These are phyloP conservation scores for Phytopythium delawarense DNA, from an alignment of 352 stramenopile genomes.

Conservation along the genomic window DNA sequence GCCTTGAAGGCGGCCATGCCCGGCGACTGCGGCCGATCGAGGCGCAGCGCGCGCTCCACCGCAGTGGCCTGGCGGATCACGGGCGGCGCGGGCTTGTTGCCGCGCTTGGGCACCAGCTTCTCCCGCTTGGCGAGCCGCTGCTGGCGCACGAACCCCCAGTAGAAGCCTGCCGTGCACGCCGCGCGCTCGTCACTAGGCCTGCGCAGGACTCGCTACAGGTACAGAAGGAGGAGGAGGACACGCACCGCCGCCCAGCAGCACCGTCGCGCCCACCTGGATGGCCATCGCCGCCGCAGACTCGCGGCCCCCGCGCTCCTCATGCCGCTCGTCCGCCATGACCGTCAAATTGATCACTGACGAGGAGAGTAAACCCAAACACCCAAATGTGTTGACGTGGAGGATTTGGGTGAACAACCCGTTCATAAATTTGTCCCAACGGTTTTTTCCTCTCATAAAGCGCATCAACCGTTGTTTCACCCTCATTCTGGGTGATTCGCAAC, in stretches of 20 bases:
- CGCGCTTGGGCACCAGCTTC: constrained; percentile 17
- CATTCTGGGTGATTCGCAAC: too few relatives aligned
- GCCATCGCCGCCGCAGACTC: constrained; percentile 14
- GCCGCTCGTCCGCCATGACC: neutral
- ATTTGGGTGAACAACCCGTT: too few relatives aligned
- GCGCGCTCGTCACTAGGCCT: neutral
- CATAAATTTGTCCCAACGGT: too few relatives aligned
- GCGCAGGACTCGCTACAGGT: neutral
- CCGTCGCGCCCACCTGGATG: constrained; percentile 31
- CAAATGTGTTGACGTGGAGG: too few relatives aligned
- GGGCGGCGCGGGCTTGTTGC: constrained; percentile 15
- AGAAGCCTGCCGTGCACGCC: constrained; percentile 35
- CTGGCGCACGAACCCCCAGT: constrained; percentile 50
- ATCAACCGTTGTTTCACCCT: too few relatives aligned
- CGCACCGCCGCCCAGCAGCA: constrained; percentile 42
- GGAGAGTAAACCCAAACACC: too few relatives aligned
- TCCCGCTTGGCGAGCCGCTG: constrained; percentile 33
- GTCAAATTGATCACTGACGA: neutral
- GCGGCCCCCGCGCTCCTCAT: constrained; percentile 9
- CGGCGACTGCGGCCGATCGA: constrained; percentile 33
- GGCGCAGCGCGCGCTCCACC: constrained; percentile 34
- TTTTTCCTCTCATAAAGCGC: too few relatives aligned
- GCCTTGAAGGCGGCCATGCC: constrained; percentile 35
- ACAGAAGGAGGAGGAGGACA: neutral
- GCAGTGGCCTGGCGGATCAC: constrained; percentile 21